A percentile compares a stretch with the other conserved stretches of the same genome.
These are phyloP conservation scores for Candida qinlingensis DNA, from an alignment of 805 yeast genomes.

Conservation along the genomic window DNA sequence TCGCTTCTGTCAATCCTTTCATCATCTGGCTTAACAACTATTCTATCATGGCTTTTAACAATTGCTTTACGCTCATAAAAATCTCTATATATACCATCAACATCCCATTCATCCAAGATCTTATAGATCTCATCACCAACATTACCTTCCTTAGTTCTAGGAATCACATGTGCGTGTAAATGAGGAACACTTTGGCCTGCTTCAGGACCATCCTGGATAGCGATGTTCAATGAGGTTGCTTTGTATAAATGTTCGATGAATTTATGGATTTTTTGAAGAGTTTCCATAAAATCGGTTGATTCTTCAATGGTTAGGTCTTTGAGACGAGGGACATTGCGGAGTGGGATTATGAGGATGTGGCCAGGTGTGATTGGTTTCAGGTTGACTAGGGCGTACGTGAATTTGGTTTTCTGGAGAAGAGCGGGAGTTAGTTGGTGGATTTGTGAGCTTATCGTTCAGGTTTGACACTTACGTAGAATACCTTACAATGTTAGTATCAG, in stretches of 20 bases:
- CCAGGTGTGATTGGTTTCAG: conserved; percentile 92
- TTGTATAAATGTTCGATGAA: conserved; percentile 63
- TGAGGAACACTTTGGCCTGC: conserved; percentile 98
- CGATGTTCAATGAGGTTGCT: conserved; percentile 82
- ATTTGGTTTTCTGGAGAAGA: conserved; percentile 41
- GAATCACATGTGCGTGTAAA: conserved; percentile 89
- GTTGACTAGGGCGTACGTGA: conserved; percentile 83
- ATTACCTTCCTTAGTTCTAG: conserved; percentile 57
- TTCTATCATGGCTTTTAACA: conserved; percentile 22
- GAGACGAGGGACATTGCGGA: conserved; percentile 60
- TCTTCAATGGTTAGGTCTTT: conserved; percentile 71
- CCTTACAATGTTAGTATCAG: conserved; percentile 10
- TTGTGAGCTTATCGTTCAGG: conserved; percentile 4
- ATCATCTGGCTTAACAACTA: conserved; percentile 39
- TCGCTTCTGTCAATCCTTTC: conserved; percentile 51
- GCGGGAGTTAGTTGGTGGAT: conserved; percentile 7
- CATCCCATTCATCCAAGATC: conserved; percentile 53
- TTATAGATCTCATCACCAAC: conserved; percentile 71
- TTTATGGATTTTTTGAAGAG: conserved; percentile 65
- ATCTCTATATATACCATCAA: conserved; percentile 28
- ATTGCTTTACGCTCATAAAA: conserved; percentile 27
- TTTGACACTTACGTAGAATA: conserved; percentile 16
- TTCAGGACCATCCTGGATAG: conserved; percentile 94
- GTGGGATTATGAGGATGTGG: conserved; percentile 81
- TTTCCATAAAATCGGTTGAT: conserved; percentile 66